Base-by-base conservation (phyloP, 306 rosid species). In the Sechiopsis laciniata region DNA sequence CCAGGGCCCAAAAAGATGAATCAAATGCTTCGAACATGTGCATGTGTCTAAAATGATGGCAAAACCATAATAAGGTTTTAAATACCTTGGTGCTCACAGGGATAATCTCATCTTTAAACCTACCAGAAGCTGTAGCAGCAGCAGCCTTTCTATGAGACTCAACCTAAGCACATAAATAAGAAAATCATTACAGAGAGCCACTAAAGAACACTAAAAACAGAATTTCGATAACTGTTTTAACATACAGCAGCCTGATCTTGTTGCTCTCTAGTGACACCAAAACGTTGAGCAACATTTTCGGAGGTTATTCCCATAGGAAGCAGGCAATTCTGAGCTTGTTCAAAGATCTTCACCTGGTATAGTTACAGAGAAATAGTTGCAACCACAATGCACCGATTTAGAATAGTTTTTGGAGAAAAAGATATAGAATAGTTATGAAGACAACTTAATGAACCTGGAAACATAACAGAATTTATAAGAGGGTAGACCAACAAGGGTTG, bases 201-300 rank as follows among this genome's bases (percentile, higher is more conserved):
- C 12, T 46, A 45, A 13, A 61, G 29, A 71, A 26, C 14, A 21
- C 50, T 8, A 59, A 26, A 55, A 32, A 35, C 29, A 22, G 11
- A 63, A 58, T 37, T 21, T 35, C 74, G n/a, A 79, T 59, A 74
- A 77, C 66, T 70, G 75, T 32, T 82, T 50, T 66, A 81, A 85
- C 98, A 82, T 79, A 94, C 96, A 7, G 97, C 97, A 79, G 98
- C 98, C 84, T 86, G 89, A 85, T 94, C 98, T 79, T 94, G 98
- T 75, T 88, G 90, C 83, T 82, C 76, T 82, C 97, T 87, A 37
- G 98, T 71, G 70, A 94, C 95, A 46, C 97, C 91, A 82, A 94
- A 94, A 72, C 91, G 94, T 0, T 85, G 77, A 29, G 97, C 92
- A 82, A 90, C 97, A 85, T 94, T 94, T 87, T 94, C 98, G 3